These are phyloP conservation scores for Solanum tarapatanum DNA, from an alignment of 257 asterid species.

Conservation along the genomic window DNA sequence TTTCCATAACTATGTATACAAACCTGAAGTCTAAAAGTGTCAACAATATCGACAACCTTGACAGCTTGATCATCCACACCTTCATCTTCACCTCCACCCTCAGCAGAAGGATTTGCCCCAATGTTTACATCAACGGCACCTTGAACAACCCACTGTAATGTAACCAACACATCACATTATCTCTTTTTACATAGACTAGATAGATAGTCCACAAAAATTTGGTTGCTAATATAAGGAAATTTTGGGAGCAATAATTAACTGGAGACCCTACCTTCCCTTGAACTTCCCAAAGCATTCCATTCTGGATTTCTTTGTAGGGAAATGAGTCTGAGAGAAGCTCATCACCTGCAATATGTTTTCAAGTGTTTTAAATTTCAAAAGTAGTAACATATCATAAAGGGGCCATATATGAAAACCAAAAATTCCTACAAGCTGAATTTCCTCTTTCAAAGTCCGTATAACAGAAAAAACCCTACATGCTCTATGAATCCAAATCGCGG, in stretches of 20 bases:
- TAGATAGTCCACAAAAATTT: neutral
- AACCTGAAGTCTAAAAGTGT: slow-evolving; percentile 88
- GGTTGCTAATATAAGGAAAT: neutral
- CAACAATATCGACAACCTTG: slow-evolving; percentile 79
- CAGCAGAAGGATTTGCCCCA: slow-evolving; percentile 94
- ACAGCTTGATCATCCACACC: slow-evolving; percentile 56
- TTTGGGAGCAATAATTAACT: too few relatives aligned
- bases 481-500: neutral
- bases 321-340: slow-evolving; percentile 94
- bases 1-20: neutral
- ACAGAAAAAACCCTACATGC: neutral
- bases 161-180: neutral
- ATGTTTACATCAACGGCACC: slow-evolving; percentile 71
- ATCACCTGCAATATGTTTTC: slow-evolving; percentile 31
- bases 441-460: neutral
- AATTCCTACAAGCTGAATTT: too few relatives aligned
- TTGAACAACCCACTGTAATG: slow-evolving; percentile 57
- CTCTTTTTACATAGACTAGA: neutral
- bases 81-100: slow-evolving; percentile 73
- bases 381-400: neutral
- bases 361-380: neutral
- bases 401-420: neutral
- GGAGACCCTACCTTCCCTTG: slow-evolving; percentile 38
- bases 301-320: slow-evolving; percentile 64
- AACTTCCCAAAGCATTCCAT: slow-evolving; percentile 81